Base-by-base conservation (phyloP, 768 basidiomycete genomes). In the Boletus reticulatus region DNA sequence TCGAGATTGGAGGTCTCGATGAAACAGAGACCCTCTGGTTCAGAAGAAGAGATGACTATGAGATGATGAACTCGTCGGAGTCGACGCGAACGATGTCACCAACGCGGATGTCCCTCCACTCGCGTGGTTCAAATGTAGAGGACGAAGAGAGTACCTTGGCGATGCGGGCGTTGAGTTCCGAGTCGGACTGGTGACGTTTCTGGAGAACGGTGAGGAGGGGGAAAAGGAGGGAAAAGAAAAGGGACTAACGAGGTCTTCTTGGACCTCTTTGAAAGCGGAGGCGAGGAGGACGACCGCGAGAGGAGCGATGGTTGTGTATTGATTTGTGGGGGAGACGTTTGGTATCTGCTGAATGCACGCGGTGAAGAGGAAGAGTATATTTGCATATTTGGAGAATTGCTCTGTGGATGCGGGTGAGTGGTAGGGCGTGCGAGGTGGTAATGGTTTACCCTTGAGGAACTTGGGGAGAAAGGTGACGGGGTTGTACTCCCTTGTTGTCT, bases 301-400 rank as follows among this genome's bases (percentile, higher is more conserved):
- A 16, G 97, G 97, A 0, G 77, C 89, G 69, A 99, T 95, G 9
- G 97, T 99, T 3, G 97, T 99, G 71, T 91, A 99, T 55, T 75
- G 79, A 66, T 97, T 94, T 4, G 96, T 98, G 16, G 97, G 97
- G 1, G 97, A 99, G 8, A 99, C 95, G 63, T 86, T 92, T 16
- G 97, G 97, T 61, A 99, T 94, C 76, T 99, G 97, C 67, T 98
- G 96, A 47, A 98, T 98, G 73, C 82, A 87, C 19, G 93, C 93
- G 31, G 96, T 98, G 78, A 99, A 98, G 55, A 99, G 79, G 80
- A 99, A 99, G 80, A 99, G 98, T 57, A 98, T 50, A 69, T 99
- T 98, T 62, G 97, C 96, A 69, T 98, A 98, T 83, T 97, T 93
- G 43, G 92, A 94, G 78, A 98, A 97, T 84, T 98, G 94, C 70